Evolutionary conservation across 164 flowering plant genomes (phyloP).

Genomic region (Vitis rupestris): DNA sequence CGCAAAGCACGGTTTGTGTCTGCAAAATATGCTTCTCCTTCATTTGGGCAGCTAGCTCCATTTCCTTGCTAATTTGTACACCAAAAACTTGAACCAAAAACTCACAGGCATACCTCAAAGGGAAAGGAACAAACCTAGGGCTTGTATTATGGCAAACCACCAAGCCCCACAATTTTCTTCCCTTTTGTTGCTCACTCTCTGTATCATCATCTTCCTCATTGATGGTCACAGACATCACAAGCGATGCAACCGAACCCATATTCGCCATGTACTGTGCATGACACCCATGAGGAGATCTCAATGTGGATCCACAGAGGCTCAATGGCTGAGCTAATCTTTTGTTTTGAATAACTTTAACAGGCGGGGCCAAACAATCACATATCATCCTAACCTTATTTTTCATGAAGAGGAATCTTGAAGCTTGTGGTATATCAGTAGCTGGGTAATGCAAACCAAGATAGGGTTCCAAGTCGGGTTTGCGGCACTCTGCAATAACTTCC

Average conservation of each 20-base stretch:
- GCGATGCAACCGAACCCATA: constrained; percentile 80
- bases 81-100: constrained; percentile 72
- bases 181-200: constrained; percentile 31
- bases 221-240: constrained; percentile 72
- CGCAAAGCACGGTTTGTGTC: constrained; percentile 69
- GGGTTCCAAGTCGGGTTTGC: constrained; percentile 53
- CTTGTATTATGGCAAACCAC: constrained; percentile 80
- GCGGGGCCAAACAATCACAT: constrained; percentile 59
- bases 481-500: constrained; percentile 67
- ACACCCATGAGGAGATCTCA: constrained; percentile 82
- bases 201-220: constrained; percentile 51
- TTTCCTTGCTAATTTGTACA: constrained; percentile 67
- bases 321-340: constrained; percentile 45
- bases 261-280: constrained; percentile 77
- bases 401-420: constrained; percentile 76
- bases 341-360: constrained; percentile 62
- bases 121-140: constrained; percentile 69
- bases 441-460: constrained; percentile 77
- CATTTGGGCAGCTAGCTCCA: constrained; percentile 57
- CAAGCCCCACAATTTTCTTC: constrained; percentile 71
- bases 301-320: constrained; percentile 62
- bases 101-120: constrained; percentile 79
- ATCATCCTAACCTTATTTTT: constrained; percentile 79
- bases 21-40: constrained; percentile 71
- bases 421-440: constrained; percentile 83